These are phyloP conservation scores for Lipomyces chichibuensis DNA, from an alignment of 805 yeast genomes.

Conservation along the genomic window DNA sequence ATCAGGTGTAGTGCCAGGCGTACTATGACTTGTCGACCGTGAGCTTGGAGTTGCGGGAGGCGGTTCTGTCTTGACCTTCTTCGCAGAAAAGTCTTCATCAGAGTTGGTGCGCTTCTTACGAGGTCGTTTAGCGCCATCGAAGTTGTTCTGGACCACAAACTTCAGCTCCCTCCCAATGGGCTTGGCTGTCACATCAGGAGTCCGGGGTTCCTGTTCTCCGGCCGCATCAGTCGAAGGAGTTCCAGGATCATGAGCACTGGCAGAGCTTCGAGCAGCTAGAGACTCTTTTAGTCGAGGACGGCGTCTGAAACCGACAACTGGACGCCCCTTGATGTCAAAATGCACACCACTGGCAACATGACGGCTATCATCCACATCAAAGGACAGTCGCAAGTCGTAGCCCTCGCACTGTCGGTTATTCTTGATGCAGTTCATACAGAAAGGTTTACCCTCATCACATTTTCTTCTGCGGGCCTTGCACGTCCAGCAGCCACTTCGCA, in stretches of 20 bases:
- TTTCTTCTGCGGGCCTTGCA: conserved; percentile 68
- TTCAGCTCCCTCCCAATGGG: conserved; percentile 23
- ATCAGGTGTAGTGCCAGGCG: background rate
- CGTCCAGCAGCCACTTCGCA: conserved; percentile 58
- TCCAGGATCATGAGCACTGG: conserved; percentile 11
- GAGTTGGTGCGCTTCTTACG: conserved; percentile 18
- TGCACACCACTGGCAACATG: conserved; percentile 31
- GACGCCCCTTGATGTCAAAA: conserved; percentile 32
- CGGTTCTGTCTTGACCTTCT: conserved; percentile 12
- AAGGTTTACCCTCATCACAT: conserved; percentile 67
- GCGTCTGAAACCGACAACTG: conserved; percentile 34
- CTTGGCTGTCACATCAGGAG: background rate
- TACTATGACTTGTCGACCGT: background rate
- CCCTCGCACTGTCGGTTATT: conserved; percentile 38
- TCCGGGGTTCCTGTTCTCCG: background rate
- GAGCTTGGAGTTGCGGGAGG: conserved; percentile 2
- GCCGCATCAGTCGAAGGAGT: background rate
- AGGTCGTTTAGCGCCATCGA: conserved; percentile 23
- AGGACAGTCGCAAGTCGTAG: conserved; percentile 34
- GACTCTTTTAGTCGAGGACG: conserved; percentile 34
- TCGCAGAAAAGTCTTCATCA: background rate
- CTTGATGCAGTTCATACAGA: conserved; percentile 53
- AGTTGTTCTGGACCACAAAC: conserved; percentile 30
- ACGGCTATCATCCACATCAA: conserved; percentile 36
- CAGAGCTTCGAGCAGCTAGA: conserved; percentile 23